phyloP scores from a whole-genome alignment of 2,329 filamentous ascomycete species.

The Bipolaris zeicola region DNA sequence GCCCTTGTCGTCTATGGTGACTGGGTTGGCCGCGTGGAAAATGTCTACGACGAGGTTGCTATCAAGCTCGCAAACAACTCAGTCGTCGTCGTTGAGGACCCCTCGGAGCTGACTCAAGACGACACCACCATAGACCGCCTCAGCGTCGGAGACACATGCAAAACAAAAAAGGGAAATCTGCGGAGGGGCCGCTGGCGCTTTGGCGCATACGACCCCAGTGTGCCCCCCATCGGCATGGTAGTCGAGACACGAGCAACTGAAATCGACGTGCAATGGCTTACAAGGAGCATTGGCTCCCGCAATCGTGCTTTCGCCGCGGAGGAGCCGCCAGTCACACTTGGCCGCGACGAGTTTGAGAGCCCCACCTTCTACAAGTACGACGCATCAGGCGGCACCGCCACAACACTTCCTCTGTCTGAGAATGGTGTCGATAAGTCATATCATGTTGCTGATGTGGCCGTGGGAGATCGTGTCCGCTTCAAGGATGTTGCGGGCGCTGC shows the following conservation, averaged over 20 bases:
- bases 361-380: slow-evolving; percentile 53
- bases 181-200: slow-evolving; percentile 59
- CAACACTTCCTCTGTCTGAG: slow-evolving; percentile 28
- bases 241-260: slow-evolving; percentile 55
- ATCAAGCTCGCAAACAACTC: slow-evolving; percentile 59
- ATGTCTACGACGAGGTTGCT: slow-evolving; percentile 56
- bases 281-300: slow-evolving; percentile 48
- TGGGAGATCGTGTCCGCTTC: slow-evolving; percentile 61
- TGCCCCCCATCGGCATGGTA: slow-evolving; percentile 58
- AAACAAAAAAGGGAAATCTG: slow-evolving; percentile 59
- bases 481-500: slow-evolving; percentile 58
- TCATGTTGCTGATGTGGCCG: slow-evolving; percentile 48
- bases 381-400: slow-evolving; percentile 31
- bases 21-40: slow-evolving; percentile 62
- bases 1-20: slow-evolving; percentile 60
- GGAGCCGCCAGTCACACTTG: slow-evolving; percentile 42
- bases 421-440: slow-evolving; percentile 37
- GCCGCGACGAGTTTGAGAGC: slow-evolving; percentile 51
- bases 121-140: slow-evolving; percentile 47
- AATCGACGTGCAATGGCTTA: slow-evolving; percentile 60
- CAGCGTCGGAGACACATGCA: slow-evolving; percentile 56
- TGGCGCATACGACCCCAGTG: slow-evolving; percentile 58
- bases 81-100: slow-evolving; percentile 59
- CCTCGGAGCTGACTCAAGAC: slow-evolving; percentile 49
- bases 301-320: slow-evolving; percentile 23